Conservation (phyloP, 768 basidiomycete genomes). For the Leccinum imitatum region DNA sequence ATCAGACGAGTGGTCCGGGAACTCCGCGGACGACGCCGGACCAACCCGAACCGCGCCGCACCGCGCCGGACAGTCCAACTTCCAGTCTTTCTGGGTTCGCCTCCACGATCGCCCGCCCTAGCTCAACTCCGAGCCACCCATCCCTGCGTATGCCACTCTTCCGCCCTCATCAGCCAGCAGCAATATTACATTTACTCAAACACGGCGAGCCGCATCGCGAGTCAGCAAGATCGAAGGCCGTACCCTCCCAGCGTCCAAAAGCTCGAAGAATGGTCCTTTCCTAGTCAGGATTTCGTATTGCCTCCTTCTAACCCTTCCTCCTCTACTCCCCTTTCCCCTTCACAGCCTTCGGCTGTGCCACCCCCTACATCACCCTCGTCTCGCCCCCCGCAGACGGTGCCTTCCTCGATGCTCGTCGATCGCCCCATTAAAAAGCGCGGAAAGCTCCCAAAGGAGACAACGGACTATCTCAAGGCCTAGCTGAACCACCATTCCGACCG, state of each 20-base stretch:
- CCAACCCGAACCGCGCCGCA: too few species aligned
- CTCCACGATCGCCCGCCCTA: constrained; percentile 67
- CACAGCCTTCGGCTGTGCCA: constrained; percentile 37
- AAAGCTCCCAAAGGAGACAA: constrained; percentile 88
- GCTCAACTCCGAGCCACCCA: constrained; percentile 60
- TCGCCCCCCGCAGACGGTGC: constrained; percentile 52
- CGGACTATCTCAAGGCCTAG: constrained; percentile 87
- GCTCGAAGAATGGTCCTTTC: constrained; percentile 74
- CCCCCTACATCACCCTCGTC: constrained; percentile 44
- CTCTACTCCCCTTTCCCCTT: constrained; percentile 42
- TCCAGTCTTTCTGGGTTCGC: constrained; percentile 24
- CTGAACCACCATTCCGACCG: constrained; percentile 85
- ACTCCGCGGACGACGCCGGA: too few species aligned
- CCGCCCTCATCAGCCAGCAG: constrained; percentile 55
- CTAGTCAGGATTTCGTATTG: constrained; percentile 57
- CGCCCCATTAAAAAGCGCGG: constrained; percentile 80
- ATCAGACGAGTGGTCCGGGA: constrained; percentile 51
- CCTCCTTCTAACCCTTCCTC: constrained; percentile 23
- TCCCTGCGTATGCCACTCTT: constrained; percentile 52
- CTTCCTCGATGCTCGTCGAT: constrained; percentile 63
- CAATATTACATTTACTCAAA: constrained; percentile 56
- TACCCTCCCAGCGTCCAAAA: constrained; percentile 45
- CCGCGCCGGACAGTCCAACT: too few species aligned
- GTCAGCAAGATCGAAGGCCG: constrained; percentile 65
- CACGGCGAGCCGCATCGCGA: constrained; percentile 64